A percentile compares a stretch with the other conserved stretches of the same genome.
These are phyloP conservation scores for Leishmania gerbilli DNA, from an alignment of 208 protist species.

Conservation along the genomic window DNA sequence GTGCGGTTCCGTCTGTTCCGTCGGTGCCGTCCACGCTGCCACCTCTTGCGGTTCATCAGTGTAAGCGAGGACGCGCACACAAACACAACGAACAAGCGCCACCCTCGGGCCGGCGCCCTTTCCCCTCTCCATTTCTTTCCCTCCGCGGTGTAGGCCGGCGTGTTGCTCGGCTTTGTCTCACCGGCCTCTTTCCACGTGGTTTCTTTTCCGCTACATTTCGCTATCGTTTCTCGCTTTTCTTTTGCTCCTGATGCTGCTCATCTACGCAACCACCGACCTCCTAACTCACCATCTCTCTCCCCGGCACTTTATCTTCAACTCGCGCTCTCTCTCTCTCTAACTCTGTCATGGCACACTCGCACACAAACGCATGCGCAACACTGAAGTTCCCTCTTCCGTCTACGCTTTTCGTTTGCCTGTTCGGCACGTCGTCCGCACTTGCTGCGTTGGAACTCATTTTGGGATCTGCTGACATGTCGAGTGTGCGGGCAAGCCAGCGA, in stretches of 20 bases:
- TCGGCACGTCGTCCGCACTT: slow-evolving; percentile 3
- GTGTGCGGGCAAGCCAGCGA: background rate
- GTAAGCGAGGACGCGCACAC: background rate
- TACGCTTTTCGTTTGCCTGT: background rate
- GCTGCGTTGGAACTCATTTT: background rate
- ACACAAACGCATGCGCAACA: background rate
- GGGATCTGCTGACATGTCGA: slow-evolving; percentile 17
- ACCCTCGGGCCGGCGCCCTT: background rate
- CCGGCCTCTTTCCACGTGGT: background rate
- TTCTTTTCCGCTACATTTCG: too few relatives aligned
- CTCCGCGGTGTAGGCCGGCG: background rate
- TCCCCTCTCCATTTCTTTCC: background rate
- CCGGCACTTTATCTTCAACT: background rate
- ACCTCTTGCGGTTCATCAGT: background rate
- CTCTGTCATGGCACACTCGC: background rate
- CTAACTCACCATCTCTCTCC: background rate
- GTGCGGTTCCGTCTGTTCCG: background rate
- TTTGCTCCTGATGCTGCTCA: background rate
- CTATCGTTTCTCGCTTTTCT: background rate
- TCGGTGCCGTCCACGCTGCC: background rate
- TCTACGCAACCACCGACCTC: background rate
- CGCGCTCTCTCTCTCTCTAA: background rate
- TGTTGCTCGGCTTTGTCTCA: background rate
- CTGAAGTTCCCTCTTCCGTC: background rate
- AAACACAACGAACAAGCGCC: background rate